Base-by-base conservation (phyloP, 2,329 filamentous ascomycete genomes). In the Pseudogymnoascus sp. region DNA sequence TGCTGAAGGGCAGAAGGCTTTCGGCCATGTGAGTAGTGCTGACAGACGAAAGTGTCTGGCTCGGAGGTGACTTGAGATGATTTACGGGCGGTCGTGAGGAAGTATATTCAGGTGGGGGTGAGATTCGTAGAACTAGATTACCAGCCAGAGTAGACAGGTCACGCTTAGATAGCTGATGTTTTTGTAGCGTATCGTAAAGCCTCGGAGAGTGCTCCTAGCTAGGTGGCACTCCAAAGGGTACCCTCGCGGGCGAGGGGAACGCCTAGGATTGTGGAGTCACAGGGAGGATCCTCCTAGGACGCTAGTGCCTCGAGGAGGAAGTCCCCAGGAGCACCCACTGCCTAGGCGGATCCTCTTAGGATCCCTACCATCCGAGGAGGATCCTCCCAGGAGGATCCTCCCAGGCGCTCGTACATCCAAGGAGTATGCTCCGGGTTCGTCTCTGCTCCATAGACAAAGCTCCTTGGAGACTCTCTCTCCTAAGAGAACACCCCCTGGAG, bases 61-160 rank as follows among this genome's bases (percentile, higher is more conserved):
- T 63, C 38, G 18, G 38, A 66, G 16, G 37, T 28, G 50, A 66
- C 66, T 37, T 56, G 59, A 66, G 59, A 67, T 62, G 31, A 66
- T 31, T 63, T 67, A 63, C 34, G 53, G 56, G 46, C 50, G 21
- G 53, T 65, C 64, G 42, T 66, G 8, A 34, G 60, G 62, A 63
- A 50, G 56, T 59, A 67, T 67, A 38, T 67, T 37, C 60, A 31
- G n/a, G 53, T 64, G 44, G 37, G 64, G 64, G 50, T 67, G 28
- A 67, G 64, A 62, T 64, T 64, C 36, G 60, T 66, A 56, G 56
- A 66, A 66, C 64, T 64, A 40, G 42, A 65, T 61, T 66, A 65
- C 65, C 38, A 66, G 62, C 56, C 60, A 62, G 62, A 50, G 50
- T 42, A 64, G 53, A 28, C n/a, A 38, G 36, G 36, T 38, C 14